phyloP scores from a whole-genome alignment of 169 alveolate species.

The Babesia sp. region DNA sequence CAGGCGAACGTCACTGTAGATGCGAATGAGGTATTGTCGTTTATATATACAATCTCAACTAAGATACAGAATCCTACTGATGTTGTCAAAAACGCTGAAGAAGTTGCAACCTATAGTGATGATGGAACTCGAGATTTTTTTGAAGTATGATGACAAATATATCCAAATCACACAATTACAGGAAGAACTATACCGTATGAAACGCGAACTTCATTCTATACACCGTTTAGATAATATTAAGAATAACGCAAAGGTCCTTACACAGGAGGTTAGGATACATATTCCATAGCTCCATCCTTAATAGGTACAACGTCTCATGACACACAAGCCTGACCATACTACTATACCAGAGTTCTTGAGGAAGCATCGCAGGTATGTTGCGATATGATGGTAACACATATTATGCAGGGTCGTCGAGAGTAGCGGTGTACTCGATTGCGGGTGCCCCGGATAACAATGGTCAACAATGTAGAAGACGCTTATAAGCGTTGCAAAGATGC shows the following conservation, averaged over 20 bases:
- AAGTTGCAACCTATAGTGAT: conserved; percentile 41
- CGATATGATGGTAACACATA: neutral
- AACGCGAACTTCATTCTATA: conserved; percentile 2
- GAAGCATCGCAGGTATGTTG: conserved; percentile 3
- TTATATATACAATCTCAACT: neutral
- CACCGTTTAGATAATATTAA: neutral
- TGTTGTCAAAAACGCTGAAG: conserved; percentile 36
- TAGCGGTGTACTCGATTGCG: neutral
- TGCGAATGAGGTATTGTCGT: conserved; percentile 40
- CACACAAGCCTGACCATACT: conserved; percentile 8
- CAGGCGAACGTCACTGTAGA: conserved; percentile 53
- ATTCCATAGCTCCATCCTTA: neutral
- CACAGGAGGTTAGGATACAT: neutral
- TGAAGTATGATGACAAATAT: conserved; percentile 15
- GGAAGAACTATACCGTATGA: conserved; percentile 64
- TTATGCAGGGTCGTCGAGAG: neutral
- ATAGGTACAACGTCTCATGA: conserved; percentile 7
- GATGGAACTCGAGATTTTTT: conserved; percentile 53
- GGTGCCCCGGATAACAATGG: conserved; percentile 2
- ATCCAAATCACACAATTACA: neutral
- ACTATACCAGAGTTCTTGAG: neutral
- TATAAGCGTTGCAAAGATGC: conserved; percentile 67
- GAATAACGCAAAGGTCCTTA: neutral
- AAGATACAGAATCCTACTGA: conserved; percentile 27
- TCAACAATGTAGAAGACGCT: conserved; percentile 23